phyloP scores from a whole-genome alignment of 2,329 filamentous ascomycete species.

The Simplicillium sp. region DNA sequence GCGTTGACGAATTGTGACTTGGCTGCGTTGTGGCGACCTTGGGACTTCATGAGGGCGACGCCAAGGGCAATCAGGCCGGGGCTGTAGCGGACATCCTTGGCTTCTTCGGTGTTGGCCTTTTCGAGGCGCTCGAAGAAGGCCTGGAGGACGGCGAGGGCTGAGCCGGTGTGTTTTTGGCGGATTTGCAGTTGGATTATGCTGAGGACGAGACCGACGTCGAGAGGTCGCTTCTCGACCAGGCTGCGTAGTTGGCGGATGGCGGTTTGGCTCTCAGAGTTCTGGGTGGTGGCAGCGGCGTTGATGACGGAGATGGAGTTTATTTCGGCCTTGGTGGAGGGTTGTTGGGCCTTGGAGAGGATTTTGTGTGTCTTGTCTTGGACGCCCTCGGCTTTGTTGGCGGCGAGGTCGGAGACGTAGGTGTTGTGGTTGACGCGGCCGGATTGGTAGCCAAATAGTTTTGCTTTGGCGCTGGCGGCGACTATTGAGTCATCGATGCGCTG shows the following conservation, averaged over 20 bases:
- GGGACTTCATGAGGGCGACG: constrained; percentile 67
- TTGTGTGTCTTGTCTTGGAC: constrained; percentile 39
- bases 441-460: constrained; percentile 67
- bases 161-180: constrained; percentile 57
- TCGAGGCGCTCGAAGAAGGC: constrained; percentile 66
- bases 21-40: constrained; percentile 64
- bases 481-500: constrained; percentile 52
- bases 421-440: constrained; percentile 46
- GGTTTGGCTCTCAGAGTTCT: constrained; percentile 52
- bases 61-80: constrained; percentile 76
- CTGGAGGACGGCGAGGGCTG: constrained; percentile 68
- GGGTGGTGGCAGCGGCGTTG: constrained; percentile 64
- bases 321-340: constrained; percentile 20
- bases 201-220: constrained; percentile 71
- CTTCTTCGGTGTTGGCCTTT: constrained; percentile 41
- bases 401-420: constrained; percentile 52
- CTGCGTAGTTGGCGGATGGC: constrained; percentile 59
- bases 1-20: constrained; percentile 70
- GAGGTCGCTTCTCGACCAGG: constrained; percentile 63
- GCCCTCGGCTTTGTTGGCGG: constrained; percentile 58
- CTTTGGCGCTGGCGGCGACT: constrained; percentile 40
- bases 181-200: constrained; percentile 78
- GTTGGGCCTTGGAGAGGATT: constrained; percentile 19
- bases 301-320: constrained; percentile 36
- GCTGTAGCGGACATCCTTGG: constrained; percentile 65